A percentile compares a stretch with the other conserved stretches of the same genome.
Conservation (phyloP, 345 rosid genomes). For the Acer campestre region DNA sequence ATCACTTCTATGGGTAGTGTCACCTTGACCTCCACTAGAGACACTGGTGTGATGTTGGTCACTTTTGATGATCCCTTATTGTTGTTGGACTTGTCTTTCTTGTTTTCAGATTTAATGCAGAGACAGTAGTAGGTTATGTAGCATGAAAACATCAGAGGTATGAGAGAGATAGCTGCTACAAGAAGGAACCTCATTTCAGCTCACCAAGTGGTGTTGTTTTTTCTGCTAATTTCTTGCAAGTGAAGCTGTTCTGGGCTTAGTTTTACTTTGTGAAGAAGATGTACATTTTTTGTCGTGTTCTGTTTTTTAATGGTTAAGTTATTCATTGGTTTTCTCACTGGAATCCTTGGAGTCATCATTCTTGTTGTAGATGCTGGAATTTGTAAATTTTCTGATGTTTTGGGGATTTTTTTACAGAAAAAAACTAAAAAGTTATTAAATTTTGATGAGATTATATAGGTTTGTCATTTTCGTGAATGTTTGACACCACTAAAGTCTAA, state of each 20-base stretch:
- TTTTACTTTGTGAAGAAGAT: slow-evolving; percentile 7
- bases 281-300: not conserved
- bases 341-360: slow-evolving; percentile 16
- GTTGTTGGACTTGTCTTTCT: slow-evolving; percentile 23
- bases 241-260: not conserved
- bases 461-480: no score
- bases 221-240: not conserved
- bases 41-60: slow-evolving; percentile 32
- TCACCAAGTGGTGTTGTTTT: not conserved
- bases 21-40: slow-evolving; percentile 37
- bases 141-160: not conserved
- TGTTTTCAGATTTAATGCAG: not conserved
- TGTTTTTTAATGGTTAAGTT: not conserved
- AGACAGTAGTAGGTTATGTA: not conserved
- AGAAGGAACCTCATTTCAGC: not conserved
- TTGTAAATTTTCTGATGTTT: no score
- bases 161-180: not conserved
- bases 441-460: no score
- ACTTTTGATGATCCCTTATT: slow-evolving; percentile 28
- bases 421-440: no score
- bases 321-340: slow-evolving; percentile 18
- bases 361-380: not conserved
- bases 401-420: no score
- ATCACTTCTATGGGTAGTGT: slow-evolving; percentile 31
- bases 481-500: no score